phyloP scores from a whole-genome alignment of 2,329 filamentous ascomycete genomes.

The Hypoxylon sp. region DNA sequence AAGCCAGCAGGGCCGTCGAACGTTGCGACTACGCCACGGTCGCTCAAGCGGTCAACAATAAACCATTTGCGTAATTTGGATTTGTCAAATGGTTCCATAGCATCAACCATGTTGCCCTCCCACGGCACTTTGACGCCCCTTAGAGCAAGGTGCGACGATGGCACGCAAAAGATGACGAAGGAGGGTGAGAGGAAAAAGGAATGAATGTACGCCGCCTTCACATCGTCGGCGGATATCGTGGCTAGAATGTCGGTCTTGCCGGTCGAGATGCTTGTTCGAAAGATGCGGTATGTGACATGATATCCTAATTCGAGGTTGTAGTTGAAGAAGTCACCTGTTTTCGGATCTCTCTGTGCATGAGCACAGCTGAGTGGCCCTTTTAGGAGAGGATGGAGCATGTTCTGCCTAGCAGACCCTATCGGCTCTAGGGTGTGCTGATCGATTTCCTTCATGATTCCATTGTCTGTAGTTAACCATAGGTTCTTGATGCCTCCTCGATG shows the following conservation, averaged over 20 bases:
- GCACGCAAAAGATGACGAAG: conserved; percentile 81
- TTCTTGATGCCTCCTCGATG: conserved; percentile 61
- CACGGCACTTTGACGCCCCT: conserved; percentile 74
- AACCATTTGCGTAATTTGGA: conserved; percentile 76
- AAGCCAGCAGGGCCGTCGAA: conserved; percentile 80
- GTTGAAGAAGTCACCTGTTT: conserved; percentile 83
- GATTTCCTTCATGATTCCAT: conserved; percentile 70
- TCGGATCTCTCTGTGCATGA: conserved; percentile 79
- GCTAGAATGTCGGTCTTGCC: conserved; percentile 80
- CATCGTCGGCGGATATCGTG: conserved; percentile 66
- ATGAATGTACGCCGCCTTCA: conserved; percentile 81
- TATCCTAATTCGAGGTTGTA: conserved; percentile 80
- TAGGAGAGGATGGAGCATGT: conserved; percentile 75
- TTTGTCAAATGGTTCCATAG: conserved; percentile 74
- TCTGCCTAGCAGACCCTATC: conserved; percentile 73
- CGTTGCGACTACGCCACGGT: conserved; percentile 75
- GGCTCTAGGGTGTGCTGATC: conserved; percentile 81
- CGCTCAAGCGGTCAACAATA: conserved; percentile 76
- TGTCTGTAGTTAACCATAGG: conserved; percentile 72
- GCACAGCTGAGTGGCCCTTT: conserved; percentile 77
- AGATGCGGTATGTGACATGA: conserved; percentile 75
- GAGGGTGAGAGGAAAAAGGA: conserved; percentile 81
- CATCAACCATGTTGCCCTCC: conserved; percentile 77
- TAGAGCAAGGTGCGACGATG: conserved; percentile 72
- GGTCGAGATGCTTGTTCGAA: conserved; percentile 72